Percentiles rank a stretch among this genome's conserved stretches.
Evolutionary conservation across 1,284 basidiomycete genomes (phyloP).

Genomic region (Apiotrichum gracile): DNA sequence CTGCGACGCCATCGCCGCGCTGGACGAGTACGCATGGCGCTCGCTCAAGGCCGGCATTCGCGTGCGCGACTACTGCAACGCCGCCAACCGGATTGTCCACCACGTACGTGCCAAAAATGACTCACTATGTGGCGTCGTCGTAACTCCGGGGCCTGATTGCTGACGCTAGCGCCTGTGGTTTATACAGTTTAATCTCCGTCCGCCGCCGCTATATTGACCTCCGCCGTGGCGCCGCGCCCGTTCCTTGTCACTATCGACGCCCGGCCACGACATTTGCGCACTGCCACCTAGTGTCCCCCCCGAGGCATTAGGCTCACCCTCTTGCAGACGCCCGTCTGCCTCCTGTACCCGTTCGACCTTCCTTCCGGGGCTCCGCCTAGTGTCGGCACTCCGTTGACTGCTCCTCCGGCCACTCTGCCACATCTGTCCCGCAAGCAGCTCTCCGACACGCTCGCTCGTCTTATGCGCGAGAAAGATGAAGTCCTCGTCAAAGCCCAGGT

Average conservation of each 20-base stretch:
- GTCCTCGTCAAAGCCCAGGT: neutral
- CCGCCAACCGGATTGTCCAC: constrained; percentile 6
- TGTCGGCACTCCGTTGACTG: neutral
- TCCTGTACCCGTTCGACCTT: constrained; percentile 25
- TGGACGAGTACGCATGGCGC: constrained; percentile 21
- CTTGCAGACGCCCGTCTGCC: constrained; percentile 1
- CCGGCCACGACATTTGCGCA: neutral
- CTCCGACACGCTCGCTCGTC: constrained; percentile 22
- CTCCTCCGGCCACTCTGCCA: constrained; percentile 11
- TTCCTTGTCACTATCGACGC: too few species aligned
- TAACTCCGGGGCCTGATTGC: too few species aligned
- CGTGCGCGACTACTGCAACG: constrained; percentile 16
- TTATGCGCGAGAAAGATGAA: constrained; percentile 7
- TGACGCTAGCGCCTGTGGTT: too few species aligned
- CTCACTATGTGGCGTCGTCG: too few species aligned
- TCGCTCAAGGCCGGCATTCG: constrained; percentile 13
- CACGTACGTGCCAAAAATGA: constrained; percentile 5
- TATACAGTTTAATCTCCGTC: too few species aligned
- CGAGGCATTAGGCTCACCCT: constrained; percentile 6
- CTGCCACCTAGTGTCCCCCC: neutral
- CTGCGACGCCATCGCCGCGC: neutral
- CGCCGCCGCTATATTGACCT: too few species aligned
- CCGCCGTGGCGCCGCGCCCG: too few species aligned
- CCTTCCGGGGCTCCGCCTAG: constrained; percentile 4
- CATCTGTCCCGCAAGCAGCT: constrained; percentile 23